Percentiles rank a stretch among this genome's conserved stretches.
Evolutionary conservation across 495 filamentous ascomycete genomes (phyloP).

Genomic region (Xylaria nigripes): DNA sequence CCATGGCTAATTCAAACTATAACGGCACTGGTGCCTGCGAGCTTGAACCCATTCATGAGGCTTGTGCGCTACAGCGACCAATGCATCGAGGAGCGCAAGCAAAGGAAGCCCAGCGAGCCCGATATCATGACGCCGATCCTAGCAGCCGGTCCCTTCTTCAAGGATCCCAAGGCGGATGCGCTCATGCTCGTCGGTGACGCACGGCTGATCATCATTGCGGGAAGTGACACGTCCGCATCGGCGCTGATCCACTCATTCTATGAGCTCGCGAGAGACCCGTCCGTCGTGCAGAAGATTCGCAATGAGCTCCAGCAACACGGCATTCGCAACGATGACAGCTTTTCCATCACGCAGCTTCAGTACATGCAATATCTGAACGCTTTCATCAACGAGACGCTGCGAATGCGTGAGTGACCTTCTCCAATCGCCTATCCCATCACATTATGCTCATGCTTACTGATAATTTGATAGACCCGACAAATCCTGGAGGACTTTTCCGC

Average conservation of each 20-base stretch:
- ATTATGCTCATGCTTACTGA: conserved; percentile 38
- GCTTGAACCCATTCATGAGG: conserved; percentile 7
- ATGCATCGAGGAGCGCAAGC: conserved; percentile 27
- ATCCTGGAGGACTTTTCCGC: conserved; percentile 34
- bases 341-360: conserved; percentile 8
- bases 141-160: conserved; percentile 28
- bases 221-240: conserved; percentile 45
- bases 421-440: no score
- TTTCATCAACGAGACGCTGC: conserved; percentile 15
- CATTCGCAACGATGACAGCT: conserved; percentile 14
- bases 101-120: conserved; percentile 30
- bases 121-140: conserved; percentile 32
- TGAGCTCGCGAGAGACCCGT: conserved; percentile 37
- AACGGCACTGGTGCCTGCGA: conserved; percentile 1
- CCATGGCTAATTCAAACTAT: conserved; percentile 9
- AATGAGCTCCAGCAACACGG: conserved; percentile 31
- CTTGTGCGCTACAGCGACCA: conserved; percentile 8
- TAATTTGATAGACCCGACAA: conserved; percentile 40
- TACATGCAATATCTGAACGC: conserved; percentile 5
- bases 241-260: conserved; percentile 42
- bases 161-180: conserved; percentile 26
- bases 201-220: conserved; percentile 39
- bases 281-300: conserved; percentile 29
- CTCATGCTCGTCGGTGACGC: conserved; percentile 29
- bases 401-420: conserved; percentile 16